Evolutionary conservation across 2,329 filamentous ascomycete genomes (phyloP), one percentile per base, ranked within the genome.

Genomic region (Fusarium fujikuroi): DNA sequence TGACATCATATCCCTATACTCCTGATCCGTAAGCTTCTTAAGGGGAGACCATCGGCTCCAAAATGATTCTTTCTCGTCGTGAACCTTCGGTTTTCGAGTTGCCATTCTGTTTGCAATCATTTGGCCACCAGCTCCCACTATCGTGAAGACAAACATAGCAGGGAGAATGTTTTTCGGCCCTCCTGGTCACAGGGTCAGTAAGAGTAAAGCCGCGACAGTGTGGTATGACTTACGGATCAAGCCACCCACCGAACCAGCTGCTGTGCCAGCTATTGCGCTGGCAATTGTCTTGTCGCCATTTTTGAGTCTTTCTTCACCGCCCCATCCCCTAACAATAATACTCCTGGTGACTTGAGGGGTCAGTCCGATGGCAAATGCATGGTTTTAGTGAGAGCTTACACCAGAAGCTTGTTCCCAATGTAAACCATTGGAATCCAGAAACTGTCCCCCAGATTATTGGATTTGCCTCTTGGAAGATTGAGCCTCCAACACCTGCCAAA

Each of bases 351-450:
- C 88, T 91, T 64, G 16, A 39, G 42, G 19, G 34, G 61, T 79
- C 36, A 78, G 70, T 52, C 60, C 7, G 40, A 28, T 25, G 32
- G 32, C 12, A 23, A 44, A 25, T 12, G 18, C 44, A 25, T 37
- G 2, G 34, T 47, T 7, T 23, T 7, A 30, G 10, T 9, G n/a
- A 23, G 3, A 46, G 82, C 89, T 78, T 85, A 91, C 92, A 91
- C 87, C 91, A 95, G 80, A 92, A 98, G 21, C 90, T 92, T 52
- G 88, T 90, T 40, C 94, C 94, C 43, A 97, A 87, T 46, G 89
- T 87, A 81, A 94, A 94, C 89, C 93, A 97, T 83, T 97, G 94
- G 44, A 93, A 85, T 23, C 93, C 92, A 28, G 92, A 91, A 42
- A 91, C 87, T 18, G 92, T 75, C 1, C 93, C 92, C 82, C 94